These are phyloP conservation scores for Termitomyces sp. DNA, from an alignment of 768 basidiomycete species.

Conservation along the genomic window DNA sequence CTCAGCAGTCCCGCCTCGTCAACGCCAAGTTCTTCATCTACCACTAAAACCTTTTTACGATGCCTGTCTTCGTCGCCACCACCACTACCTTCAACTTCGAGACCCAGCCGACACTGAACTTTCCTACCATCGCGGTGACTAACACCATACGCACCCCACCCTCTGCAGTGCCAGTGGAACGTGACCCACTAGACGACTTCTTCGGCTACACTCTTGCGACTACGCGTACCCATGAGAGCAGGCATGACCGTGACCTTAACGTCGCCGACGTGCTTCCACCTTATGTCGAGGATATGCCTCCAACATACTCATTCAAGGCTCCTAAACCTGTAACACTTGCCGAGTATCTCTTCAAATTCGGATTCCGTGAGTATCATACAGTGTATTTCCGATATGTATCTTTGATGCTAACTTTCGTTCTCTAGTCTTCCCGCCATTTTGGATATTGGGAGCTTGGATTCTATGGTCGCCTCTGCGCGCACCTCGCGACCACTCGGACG, in stretches of 20 bases:
- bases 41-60: neutral
- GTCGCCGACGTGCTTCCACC: slow-evolving; percentile 37
- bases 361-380: slow-evolving; percentile 47
- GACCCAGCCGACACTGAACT: slow-evolving; percentile 14
- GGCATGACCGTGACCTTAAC: slow-evolving; percentile 35
- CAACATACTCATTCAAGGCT: slow-evolving; percentile 33
- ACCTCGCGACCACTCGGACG: slow-evolving; percentile 27
- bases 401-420: slow-evolving; percentile 7
- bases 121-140: slow-evolving; percentile 20
- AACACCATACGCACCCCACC: slow-evolving; percentile 21
- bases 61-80: slow-evolving; percentile 18
- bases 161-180: slow-evolving; percentile 13
- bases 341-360: slow-evolving; percentile 61
- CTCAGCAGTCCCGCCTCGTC: neutral
- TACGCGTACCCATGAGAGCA: slow-evolving; percentile 37
- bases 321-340: slow-evolving; percentile 55
- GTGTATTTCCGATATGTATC: neutral
- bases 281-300: slow-evolving; percentile 44
- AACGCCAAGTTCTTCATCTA: neutral
- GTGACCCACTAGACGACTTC: slow-evolving; percentile 29
- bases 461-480: slow-evolving; percentile 52
- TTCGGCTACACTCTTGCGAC: slow-evolving; percentile 37
- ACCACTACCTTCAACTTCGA: slow-evolving; percentile 15
- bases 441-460: slow-evolving; percentile 58
- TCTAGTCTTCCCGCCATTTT: slow-evolving; percentile 61